phyloP scores from a whole-genome alignment of 495 filamentous ascomycete genomes.

The Endocarpon pusillum region DNA sequence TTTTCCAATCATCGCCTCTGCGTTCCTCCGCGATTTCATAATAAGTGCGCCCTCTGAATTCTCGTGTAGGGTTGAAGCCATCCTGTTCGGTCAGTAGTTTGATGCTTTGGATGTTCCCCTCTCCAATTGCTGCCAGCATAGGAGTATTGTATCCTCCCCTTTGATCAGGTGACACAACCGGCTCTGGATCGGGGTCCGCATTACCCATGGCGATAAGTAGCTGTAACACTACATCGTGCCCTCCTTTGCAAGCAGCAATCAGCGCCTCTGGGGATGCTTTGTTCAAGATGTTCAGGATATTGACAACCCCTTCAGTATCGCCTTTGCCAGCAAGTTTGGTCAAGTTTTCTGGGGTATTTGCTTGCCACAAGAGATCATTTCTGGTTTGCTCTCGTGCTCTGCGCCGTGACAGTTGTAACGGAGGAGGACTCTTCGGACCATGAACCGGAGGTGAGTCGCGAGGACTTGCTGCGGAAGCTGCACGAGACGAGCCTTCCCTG shows the following conservation, averaged over 20 bases:
- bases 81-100: constrained; percentile 61
- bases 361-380: constrained; percentile 45
- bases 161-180: constrained; percentile 27
- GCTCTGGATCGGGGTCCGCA: constrained; percentile 63
- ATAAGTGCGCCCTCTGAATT: constrained; percentile 55
- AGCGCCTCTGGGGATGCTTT: constrained; percentile 72
- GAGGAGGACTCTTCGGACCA: constrained; percentile 29
- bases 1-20: constrained; percentile 73
- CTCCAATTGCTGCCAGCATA: constrained; percentile 84
- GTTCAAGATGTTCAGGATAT: constrained; percentile 58
- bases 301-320: constrained; percentile 60
- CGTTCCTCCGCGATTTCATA: constrained; percentile 68
- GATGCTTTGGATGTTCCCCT: constrained; percentile 71
- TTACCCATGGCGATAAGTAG: constrained; percentile 67
- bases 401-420: constrained; percentile 22
- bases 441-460: constrained; percentile 39
- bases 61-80: constrained; percentile 55
- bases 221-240: constrained; percentile 72
- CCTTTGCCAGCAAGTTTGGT: constrained; percentile 66
- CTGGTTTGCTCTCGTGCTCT: constrained; percentile 41
- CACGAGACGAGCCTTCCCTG: constrained; percentile 46
- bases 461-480: constrained; percentile 47
- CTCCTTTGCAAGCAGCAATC: constrained; percentile 80
- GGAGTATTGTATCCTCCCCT: constrained; percentile 55
- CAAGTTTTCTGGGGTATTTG: constrained; percentile 50